phyloP scores from a whole-genome alignment of 805 yeast genomes.

The Starmera caribaea region DNA sequence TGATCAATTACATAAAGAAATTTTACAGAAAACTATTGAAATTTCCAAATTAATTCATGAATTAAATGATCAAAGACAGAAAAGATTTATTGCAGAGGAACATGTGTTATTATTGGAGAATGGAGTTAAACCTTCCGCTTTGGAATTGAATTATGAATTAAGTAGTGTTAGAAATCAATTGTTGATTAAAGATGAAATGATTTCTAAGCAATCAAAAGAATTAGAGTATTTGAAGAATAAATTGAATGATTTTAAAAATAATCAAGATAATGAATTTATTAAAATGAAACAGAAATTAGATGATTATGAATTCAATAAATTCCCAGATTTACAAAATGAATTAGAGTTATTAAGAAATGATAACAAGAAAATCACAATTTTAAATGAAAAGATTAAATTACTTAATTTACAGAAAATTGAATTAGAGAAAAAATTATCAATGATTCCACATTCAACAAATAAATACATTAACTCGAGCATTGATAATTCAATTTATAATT shows the following conservation, averaged over 20 bases:
- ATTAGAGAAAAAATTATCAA: conserved; percentile 24
- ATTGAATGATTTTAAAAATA: conserved; percentile 24
- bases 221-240: conserved; percentile 29
- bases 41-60: conserved; percentile 46
- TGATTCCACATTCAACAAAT: too few species aligned
- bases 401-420: conserved; percentile 22
- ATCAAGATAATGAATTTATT: conserved; percentile 29
- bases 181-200: conserved; percentile 35
- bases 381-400: conserved; percentile 18
- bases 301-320: conserved; percentile 27
- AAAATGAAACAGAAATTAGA: conserved; percentile 33
- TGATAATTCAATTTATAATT: too few species aligned
- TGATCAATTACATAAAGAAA: neutral
- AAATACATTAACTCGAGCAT: too few species aligned
- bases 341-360: conserved; percentile 23
- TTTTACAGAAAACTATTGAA: conserved; percentile 29
- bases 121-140: conserved; percentile 41
- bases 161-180: conserved; percentile 40
- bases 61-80: conserved; percentile 53
- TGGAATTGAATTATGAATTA: conserved; percentile 48
- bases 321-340: conserved; percentile 38
- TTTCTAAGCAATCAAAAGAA: conserved; percentile 37
- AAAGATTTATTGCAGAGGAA: conserved; percentile 64
- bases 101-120: conserved; percentile 48
- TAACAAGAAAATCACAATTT: conserved; percentile 11